A percentile compares a stretch with the other conserved stretches of the same genome.
phyloP scores from a whole-genome alignment of 306 rosid genomes.

The Fagus crenata region DNA sequence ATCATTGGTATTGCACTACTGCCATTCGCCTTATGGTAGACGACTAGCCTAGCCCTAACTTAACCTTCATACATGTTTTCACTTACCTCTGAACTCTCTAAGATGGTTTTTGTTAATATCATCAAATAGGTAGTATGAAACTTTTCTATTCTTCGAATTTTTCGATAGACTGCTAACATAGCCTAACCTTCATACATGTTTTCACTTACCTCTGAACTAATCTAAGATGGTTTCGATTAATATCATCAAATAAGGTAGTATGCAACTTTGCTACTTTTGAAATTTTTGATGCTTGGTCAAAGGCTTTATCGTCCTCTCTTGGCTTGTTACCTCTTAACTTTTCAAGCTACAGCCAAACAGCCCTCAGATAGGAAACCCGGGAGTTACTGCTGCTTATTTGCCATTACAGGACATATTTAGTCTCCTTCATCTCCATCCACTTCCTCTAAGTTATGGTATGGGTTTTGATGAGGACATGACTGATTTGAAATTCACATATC shows the following conservation, averaged over 20 bases:
- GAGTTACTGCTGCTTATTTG: background rate
- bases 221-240: background rate
- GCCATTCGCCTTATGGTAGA: background rate
- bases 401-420: background rate
- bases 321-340: background rate
- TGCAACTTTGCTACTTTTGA: background rate
- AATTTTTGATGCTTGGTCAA: background rate
- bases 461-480: background rate
- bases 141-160: background rate
- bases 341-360: background rate
- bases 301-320: background rate
- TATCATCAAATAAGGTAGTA: background rate
- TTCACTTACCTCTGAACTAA: background rate
- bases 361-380: background rate
- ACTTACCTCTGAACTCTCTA: background rate
- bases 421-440: background rate
- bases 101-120: background rate
- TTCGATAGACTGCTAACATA: background rate
- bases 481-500: background rate
- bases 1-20: background rate
- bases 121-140: background rate
- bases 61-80: background rate
- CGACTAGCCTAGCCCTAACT: background rate
- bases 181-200: background rate
- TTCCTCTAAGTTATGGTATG: background rate